These are phyloP conservation scores for Xylaria sp. DNA, from an alignment of 2,329 filamentous ascomycete species.

Conservation along the genomic window DNA sequence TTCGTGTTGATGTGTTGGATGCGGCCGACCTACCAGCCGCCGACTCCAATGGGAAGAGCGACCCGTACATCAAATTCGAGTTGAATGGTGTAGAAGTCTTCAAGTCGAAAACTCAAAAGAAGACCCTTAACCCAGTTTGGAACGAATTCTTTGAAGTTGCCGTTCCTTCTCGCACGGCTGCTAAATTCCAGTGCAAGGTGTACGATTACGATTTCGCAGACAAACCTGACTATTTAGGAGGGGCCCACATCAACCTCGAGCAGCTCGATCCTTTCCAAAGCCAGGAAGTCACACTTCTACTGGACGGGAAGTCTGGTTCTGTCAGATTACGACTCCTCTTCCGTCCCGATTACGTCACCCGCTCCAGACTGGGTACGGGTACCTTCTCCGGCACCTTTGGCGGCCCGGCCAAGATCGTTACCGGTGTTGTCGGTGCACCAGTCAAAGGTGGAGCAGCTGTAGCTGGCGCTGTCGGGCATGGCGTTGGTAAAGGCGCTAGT, in stretches of 20 bases:
- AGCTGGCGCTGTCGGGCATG: constrained; percentile 75
- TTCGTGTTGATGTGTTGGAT: constrained; percentile 93
- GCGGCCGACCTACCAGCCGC: constrained; percentile 89
- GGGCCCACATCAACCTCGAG: constrained; percentile 78
- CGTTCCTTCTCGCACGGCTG: constrained; percentile 84
- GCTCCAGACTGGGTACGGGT: constrained; percentile 87
- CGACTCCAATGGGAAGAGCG: constrained; percentile 95
- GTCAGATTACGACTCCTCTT: constrained; percentile 88
- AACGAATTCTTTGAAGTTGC: constrained; percentile 93
- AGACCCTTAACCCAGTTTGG: constrained; percentile 94
- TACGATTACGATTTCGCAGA: constrained; percentile 98
- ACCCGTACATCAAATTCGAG: constrained; percentile 95
- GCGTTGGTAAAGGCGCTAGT: constrained; percentile 88
- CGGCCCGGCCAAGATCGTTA: constrained; percentile 86
- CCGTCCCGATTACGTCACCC: constrained; percentile 89
- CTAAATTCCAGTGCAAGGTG: constrained; percentile 84
- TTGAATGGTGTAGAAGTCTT: constrained; percentile 89
- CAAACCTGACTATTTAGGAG: constrained; percentile 90
- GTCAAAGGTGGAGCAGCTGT: constrained; percentile 90
- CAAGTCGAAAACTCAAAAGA: constrained; percentile 97
- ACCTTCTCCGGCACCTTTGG: constrained; percentile 94
- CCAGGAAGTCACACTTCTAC: constrained; percentile 76
- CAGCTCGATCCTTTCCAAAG: constrained; percentile 85
- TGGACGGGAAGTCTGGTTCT: constrained; percentile 90
- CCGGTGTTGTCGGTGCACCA: constrained; percentile 83